phyloP scores from a whole-genome alignment of 345 rosid genomes.

The Iberis pinnata region DNA sequence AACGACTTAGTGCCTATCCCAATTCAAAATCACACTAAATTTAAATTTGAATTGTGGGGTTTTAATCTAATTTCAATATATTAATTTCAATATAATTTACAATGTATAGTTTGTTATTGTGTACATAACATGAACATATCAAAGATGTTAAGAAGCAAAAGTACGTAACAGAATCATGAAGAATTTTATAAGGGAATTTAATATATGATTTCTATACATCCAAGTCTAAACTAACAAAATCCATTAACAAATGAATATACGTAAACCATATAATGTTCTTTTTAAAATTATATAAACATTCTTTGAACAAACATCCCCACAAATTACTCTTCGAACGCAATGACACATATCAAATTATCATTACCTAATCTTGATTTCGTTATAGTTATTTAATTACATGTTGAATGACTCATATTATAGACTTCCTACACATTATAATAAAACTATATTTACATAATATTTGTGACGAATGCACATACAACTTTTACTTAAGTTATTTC shows the following conservation, averaged over 20 bases:
- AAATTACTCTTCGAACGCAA: constrained; percentile 24
- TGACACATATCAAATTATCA: constrained; percentile 26
- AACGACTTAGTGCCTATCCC: no score
- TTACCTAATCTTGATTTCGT: constrained; percentile 25
- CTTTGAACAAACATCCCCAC: constrained; percentile 14
- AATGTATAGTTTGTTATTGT: no score
- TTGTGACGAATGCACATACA: no score
- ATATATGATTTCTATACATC: no score
- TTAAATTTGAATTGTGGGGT: no score
- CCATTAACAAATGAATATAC: not conserved
- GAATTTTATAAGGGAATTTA: no score
- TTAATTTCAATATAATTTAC: no score
- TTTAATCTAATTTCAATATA: no score
- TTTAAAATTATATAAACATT: not conserved
- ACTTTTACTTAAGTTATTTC: constrained; percentile 14
- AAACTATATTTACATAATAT: constrained; percentile 17
- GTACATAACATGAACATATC: no score
- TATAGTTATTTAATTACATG: not conserved
- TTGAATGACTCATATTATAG: constrained; percentile 22
- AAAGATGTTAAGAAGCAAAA: no score
- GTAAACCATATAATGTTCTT: not conserved
- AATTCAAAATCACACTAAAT: no score
- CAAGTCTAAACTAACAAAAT: not conserved
- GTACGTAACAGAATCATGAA: no score
- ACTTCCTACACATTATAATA: constrained; percentile 7